phyloP scores from a whole-genome alignment of 495 filamentous ascomycete species.

The Barbatosphaeria neglecta region DNA sequence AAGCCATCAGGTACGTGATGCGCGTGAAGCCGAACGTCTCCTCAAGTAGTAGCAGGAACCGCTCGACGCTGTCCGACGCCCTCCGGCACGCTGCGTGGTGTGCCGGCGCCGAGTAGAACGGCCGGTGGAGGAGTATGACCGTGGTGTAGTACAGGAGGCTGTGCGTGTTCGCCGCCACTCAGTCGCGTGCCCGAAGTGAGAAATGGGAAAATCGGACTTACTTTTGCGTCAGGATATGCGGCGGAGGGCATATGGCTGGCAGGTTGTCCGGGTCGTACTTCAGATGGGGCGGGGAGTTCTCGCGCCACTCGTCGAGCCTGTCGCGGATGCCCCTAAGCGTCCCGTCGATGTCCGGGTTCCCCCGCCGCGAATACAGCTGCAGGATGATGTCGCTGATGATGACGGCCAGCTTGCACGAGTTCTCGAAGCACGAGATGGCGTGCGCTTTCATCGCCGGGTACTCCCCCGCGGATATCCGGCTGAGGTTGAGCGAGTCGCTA shows the following conservation, averaged over 20 bases:
- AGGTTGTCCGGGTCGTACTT: slow-evolving; percentile 3
- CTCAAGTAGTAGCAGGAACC: neutral
- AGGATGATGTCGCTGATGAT: slow-evolving; percentile 7
- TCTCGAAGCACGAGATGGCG: slow-evolving; percentile 13
- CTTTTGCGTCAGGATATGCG: slow-evolving; percentile 4
- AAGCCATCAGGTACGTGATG: slow-evolving; percentile 3
- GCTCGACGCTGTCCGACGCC: neutral
- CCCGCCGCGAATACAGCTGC: slow-evolving; percentile 2
- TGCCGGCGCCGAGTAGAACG: neutral
- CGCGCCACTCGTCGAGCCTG: slow-evolving; percentile 2
- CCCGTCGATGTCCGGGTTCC: neutral
- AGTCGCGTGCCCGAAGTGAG: neutral
- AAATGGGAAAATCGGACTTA: neutral
- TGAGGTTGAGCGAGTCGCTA: neutral
- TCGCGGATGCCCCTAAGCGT: neutral
- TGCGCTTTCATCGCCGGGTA: slow-evolving; percentile 2
- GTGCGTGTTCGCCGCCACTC: neutral
- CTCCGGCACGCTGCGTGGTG: neutral
- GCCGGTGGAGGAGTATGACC: slow-evolving; percentile 5
- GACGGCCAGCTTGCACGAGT: slow-evolving; percentile 7
- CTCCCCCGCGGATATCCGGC: neutral
- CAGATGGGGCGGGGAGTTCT: slow-evolving; percentile 2
- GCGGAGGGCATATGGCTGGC: slow-evolving; percentile 1
- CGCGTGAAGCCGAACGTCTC: slow-evolving; percentile 1
- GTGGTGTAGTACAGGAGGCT: slow-evolving; percentile 7